Percentiles rank a stretch among this genome's conserved stretches.
Conservation (phyloP, 495 filamentous ascomycete genomes). For the Aspergillus nidulans region DNA sequence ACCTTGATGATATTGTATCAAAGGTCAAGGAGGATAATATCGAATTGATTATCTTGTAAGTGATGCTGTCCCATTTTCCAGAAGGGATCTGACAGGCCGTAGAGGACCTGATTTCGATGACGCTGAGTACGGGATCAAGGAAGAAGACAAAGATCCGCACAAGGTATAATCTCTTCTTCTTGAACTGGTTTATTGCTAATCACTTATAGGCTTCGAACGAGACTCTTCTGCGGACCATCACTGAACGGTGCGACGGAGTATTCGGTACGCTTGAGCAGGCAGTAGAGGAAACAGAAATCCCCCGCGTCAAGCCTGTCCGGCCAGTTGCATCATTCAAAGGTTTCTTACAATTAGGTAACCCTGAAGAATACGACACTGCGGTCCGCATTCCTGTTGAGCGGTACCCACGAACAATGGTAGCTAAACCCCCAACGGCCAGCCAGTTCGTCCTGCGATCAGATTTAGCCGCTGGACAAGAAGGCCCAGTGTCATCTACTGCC, state of each 20-base stretch:
- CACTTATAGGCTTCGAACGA: conserved; percentile 60
- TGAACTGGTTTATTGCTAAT: conserved; percentile 11
- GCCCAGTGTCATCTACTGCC: conserved; percentile 47
- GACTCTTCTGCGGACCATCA: conserved; percentile 54
- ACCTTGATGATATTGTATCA: conserved; percentile 58
- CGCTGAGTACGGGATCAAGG: conserved; percentile 82
- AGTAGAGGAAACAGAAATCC: conserved; percentile 68
- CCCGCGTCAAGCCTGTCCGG: conserved; percentile 66
- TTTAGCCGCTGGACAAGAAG: conserved; percentile 37
- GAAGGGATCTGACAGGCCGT: conserved; percentile 24
- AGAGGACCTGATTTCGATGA: conserved; percentile 96
- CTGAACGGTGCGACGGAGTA: conserved; percentile 59
- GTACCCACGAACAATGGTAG: conserved; percentile 77
- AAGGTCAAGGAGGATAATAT: conserved; percentile 73
- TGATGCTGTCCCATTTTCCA: conserved; percentile 3
- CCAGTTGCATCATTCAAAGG: conserved; percentile 78
- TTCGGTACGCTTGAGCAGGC: conserved; percentile 85
- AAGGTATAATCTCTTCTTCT: conserved; percentile 50
- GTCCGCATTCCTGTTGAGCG: conserved; percentile 83
- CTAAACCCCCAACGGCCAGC: conserved; percentile 68
- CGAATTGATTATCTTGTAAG: conserved; percentile 75
- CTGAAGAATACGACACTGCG: conserved; percentile 66
- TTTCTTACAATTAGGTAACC: conserved; percentile 73
- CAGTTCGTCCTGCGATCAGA: conserved; percentile 59
- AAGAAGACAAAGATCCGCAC: conserved; percentile 72